Conservation (phyloP, 2,329 filamentous ascomycete species). For the Endocalyx cinctus region DNA sequence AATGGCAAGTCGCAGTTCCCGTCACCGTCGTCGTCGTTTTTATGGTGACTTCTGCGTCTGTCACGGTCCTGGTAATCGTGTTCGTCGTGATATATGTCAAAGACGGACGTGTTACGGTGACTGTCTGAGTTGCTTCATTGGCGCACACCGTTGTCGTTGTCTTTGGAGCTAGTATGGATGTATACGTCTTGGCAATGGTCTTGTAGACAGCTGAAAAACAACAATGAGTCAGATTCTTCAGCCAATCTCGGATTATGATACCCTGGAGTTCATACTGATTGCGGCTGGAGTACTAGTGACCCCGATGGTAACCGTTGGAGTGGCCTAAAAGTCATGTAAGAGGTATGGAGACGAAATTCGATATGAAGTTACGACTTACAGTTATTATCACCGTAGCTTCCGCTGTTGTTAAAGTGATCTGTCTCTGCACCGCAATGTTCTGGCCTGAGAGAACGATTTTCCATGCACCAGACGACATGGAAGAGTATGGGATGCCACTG, state of each 20-base stretch:
- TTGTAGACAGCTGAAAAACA: slow-evolving; percentile 13
- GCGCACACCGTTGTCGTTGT: slow-evolving; percentile 30
- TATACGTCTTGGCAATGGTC: slow-evolving; percentile 26
- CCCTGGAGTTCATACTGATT: slow-evolving; percentile 30
- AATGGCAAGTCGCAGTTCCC: slow-evolving; percentile 30
- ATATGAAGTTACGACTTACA: slow-evolving; percentile 22
- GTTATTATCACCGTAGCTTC: slow-evolving; percentile 29
- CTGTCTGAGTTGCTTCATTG: slow-evolving; percentile 27
- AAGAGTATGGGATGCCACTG: slow-evolving; percentile 32
- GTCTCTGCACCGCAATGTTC: slow-evolving; percentile 32
- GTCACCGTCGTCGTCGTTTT: slow-evolving; percentile 27
- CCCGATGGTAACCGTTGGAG: slow-evolving; percentile 32
- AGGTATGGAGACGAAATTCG: too few relatives aligned
- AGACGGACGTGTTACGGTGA: slow-evolving; percentile 29
- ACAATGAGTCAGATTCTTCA: too few relatives aligned
- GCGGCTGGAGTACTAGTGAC: slow-evolving; percentile 33
- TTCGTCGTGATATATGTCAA: slow-evolving; percentile 26
- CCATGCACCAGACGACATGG: slow-evolving; percentile 32
- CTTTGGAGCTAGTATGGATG: slow-evolving; percentile 26
- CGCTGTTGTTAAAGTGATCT: slow-evolving; percentile 28
- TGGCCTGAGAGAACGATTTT: slow-evolving; percentile 32
- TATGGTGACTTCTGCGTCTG: slow-evolving; percentile 28
- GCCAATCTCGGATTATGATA: too few relatives aligned
- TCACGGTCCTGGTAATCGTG: slow-evolving; percentile 27
- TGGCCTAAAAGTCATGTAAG: slow-evolving; percentile 22